Base-by-base conservation (phyloP, 164 flowering plant genomes). In the Chimonanthus praecox region DNA sequence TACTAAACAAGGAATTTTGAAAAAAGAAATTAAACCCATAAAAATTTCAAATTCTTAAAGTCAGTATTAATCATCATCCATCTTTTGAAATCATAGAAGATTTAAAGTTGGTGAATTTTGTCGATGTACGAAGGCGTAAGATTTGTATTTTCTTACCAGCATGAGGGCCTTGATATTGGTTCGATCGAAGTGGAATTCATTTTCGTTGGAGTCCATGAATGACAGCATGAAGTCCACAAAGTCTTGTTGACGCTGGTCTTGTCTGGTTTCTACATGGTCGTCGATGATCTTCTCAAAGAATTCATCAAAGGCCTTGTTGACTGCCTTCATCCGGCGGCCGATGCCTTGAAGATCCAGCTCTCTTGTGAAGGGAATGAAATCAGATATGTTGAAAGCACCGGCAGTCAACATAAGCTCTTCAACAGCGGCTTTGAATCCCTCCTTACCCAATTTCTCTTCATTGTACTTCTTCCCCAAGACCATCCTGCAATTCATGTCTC, bases 401-500 rank as follows among this genome's bases (percentile, higher is more conserved):
- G 76, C 77, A 3, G 83, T 58, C 44, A 13, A 66, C 68, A 66
- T 66, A n/a, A 33, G 47, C 68, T 88, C 89, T 47, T 80, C 82
- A 47, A 88, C 78, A 44, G 82, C 76, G 16, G 70, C 80, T 18
- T 76, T 80, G 69, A 86, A 88, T 4, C 88, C 86, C 16, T 72
- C 80, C 78, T 82, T 78, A 45, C 78, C 82, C 10, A 82, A 68
- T 2, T 84, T 84, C 64, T 79, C 54, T 47, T 81, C 81, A 44
- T 21, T 64, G 67, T 74, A 82, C 72, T 87, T 87, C 80, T 82
- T 85, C 13, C 90, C 90, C 61, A 87, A 67, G 16, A 84, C 80
- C 88, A 84, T 84, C 62, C 43, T 7, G 21, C 81, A 85, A 13
- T 78, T 73, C 78, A 81, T 79, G 46, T 79, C 72, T 2, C 76